These are phyloP conservation scores for Abrus pulchellus DNA, from an alignment of 306 rosid genomes.

Conservation along the genomic window DNA sequence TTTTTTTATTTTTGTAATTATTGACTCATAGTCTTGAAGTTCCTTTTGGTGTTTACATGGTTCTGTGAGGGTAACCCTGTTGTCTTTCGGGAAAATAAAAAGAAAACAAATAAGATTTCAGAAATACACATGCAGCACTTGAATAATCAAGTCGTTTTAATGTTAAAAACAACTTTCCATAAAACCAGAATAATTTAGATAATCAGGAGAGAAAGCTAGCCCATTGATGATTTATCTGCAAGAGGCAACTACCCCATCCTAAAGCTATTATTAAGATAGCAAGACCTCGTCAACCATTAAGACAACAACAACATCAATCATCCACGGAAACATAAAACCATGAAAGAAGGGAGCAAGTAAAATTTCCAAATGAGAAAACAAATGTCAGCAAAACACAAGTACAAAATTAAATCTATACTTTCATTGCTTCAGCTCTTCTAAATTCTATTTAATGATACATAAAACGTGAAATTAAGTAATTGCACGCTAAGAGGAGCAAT, in stretches of 20 bases:
- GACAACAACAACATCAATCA: background rate
- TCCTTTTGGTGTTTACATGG: too few species aligned
- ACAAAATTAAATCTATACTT: slow-evolving; percentile 14
- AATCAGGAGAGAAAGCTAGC: background rate
- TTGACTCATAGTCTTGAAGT: too few species aligned
- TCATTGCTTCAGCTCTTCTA: slow-evolving; percentile 21
- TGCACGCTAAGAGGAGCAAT: slow-evolving; percentile 26
- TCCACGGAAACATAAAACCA: background rate
- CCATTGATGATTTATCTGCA: background rate
- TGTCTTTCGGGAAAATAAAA: too few species aligned
- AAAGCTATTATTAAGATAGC: too few species aligned
- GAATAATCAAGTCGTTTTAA: background rate
- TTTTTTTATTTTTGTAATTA: too few species aligned
- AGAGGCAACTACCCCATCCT: background rate
- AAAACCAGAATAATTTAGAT: background rate
- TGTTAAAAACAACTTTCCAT: background rate
- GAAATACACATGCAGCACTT: too few species aligned
- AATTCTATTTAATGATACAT: slow-evolving; percentile 25
- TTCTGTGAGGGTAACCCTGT: too few species aligned
- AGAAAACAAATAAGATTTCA: too few species aligned
- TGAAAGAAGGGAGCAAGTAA: background rate
- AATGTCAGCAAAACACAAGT: background rate
- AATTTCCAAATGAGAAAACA: background rate
- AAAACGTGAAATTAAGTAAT: background rate
- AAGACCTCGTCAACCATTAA: background rate